Evolutionary conservation across 1,139 yeast species (phyloP).

Genomic region (Taphrina populina): DNA sequence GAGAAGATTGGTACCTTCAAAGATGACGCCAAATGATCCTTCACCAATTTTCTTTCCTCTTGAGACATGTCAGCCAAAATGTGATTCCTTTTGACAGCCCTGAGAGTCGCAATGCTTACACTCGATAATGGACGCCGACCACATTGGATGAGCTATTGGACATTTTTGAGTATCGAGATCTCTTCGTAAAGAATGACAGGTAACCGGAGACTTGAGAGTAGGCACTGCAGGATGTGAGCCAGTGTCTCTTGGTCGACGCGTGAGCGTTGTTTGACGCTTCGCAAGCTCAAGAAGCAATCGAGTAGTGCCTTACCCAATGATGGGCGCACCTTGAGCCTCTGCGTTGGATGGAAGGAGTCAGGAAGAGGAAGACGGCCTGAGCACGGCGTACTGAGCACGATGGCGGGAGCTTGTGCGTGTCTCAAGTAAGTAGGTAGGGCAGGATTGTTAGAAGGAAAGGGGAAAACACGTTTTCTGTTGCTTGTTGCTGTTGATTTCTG

Average conservation of each 20-base stretch:
- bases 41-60: constrained; percentile 92
- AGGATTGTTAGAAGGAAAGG: no score
- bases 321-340: constrained; percentile 28
- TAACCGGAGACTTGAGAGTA: constrained; percentile 16
- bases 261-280: no score
- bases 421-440: no score
- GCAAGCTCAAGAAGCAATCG: no score
- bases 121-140: constrained; percentile 80
- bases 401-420: no score
- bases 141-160: constrained; percentile 46
- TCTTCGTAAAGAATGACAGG: constrained; percentile 21
- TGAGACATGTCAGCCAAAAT: not conserved
- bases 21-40: constrained; percentile 95
- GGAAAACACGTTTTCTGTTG: no score
- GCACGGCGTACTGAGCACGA: no score
- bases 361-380: no score
- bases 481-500: no score
- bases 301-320: constrained; percentile 13
- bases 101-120: constrained; percentile 43
- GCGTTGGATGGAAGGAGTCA: no score
- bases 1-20: constrained; percentile 87
- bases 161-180: constrained; percentile 23
- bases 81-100: no score
- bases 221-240: constrained; percentile 13
- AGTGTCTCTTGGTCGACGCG: no score